Evolutionary conservation across 108 stramenopile species (phyloP).

Genomic region (Poteriospumella lacustris): DNA sequence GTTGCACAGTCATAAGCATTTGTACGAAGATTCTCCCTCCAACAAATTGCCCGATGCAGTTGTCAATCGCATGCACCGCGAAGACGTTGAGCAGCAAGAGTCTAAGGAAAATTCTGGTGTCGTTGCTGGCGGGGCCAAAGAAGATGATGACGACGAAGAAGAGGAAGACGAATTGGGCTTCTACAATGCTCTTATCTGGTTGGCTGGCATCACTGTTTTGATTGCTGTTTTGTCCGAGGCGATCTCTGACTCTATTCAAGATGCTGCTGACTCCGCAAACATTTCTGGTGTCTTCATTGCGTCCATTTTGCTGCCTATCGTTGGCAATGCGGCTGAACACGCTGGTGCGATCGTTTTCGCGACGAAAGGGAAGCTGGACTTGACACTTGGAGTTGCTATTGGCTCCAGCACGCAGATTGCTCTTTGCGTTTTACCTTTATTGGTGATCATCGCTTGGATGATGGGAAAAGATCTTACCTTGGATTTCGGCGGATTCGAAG

Average conservation of each 20-base stretch:
- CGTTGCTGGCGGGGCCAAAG: neutral
- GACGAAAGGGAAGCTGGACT: constrained; percentile 87
- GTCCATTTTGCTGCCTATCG: constrained; percentile 78
- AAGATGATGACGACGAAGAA: constrained; percentile 55
- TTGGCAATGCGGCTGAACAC: constrained; percentile 88
- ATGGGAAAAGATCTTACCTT: constrained; percentile 28
- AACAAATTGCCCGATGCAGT: neutral
- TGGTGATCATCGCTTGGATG: constrained; percentile 72
- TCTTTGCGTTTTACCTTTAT: constrained; percentile 83
- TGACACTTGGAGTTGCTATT: constrained; percentile 83
- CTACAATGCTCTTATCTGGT: constrained; percentile 56
- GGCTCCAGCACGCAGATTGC: constrained; percentile 91
- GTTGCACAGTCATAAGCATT: constrained; percentile 68
- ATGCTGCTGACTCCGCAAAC: constrained; percentile 63
- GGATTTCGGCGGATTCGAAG: constrained; percentile 54
- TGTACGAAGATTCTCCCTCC: neutral
- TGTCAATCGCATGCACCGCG: neutral
- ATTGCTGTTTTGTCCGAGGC: constrained; percentile 72
- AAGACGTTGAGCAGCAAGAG: neutral
- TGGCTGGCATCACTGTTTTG: constrained; percentile 60
- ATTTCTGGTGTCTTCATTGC: constrained; percentile 80
- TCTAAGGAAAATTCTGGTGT: neutral
- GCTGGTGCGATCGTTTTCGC: constrained; percentile 84
- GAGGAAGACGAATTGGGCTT: constrained; percentile 68
- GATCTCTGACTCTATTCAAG: constrained; percentile 74